Conservation (phyloP, 2,329 filamentous ascomycete species). For the Fusarium subtropicale region DNA sequence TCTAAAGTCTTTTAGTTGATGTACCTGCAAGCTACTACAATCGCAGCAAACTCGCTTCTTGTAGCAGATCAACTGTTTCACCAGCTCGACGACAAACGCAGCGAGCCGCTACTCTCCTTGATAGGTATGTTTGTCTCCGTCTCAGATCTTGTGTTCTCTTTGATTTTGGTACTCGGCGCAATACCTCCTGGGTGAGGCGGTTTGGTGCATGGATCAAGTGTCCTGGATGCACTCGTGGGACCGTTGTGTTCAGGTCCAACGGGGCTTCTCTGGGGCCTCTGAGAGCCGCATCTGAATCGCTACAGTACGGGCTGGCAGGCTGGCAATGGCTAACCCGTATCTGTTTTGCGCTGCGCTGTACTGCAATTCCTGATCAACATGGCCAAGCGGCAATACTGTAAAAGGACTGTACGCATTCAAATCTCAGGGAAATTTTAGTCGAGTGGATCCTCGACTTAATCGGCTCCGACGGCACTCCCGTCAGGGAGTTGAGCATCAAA, state of each 20-base stretch:
- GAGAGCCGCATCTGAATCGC: constrained; percentile 29
- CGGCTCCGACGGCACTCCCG: constrained; percentile 48
- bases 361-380: not conserved
- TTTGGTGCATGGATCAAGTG: constrained; percentile 50
- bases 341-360: not conserved
- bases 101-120: constrained; percentile 25
- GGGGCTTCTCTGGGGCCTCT: constrained; percentile 16
- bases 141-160: constrained; percentile 40
- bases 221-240: constrained; percentile 41
- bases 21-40: not conserved
- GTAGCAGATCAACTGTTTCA: constrained; percentile 37
- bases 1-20: constrained; percentile 7
- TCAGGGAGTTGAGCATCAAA: constrained; percentile 46
- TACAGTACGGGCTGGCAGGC: not conserved
- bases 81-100: constrained; percentile 41
- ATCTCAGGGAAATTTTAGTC: constrained; percentile 48
- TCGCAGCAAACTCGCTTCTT: constrained; percentile 31
- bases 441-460: constrained; percentile 48
- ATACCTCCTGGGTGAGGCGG: constrained; percentile 47
- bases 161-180: constrained; percentile 42
- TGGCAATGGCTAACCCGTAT: not conserved
- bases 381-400: not conserved
- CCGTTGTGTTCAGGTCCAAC: constrained; percentile 33
- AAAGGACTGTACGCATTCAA: constrained; percentile 35
- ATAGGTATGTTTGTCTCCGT: constrained; percentile 46